phyloP scores from a whole-genome alignment of 1,284 basidiomycete species.

The Xerocomus cyaneibrunnescens region DNA sequence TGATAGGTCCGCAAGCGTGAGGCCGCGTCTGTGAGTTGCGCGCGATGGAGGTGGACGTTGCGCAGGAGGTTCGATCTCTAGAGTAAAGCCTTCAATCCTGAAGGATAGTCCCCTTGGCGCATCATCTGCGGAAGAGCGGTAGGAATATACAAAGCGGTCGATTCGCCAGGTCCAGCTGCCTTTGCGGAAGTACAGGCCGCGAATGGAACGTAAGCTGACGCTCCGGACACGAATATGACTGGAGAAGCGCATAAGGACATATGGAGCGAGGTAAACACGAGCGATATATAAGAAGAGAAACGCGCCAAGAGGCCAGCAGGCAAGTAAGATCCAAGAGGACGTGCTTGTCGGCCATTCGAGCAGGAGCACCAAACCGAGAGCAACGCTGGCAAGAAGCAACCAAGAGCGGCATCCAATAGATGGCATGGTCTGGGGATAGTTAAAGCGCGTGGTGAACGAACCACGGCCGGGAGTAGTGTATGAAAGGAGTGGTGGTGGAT shows the following conservation, averaged over 20 bases:
- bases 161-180: conserved; percentile 54
- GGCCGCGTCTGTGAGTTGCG: conserved; percentile 41
- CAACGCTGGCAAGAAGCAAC: conserved; percentile 18
- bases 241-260: conserved; percentile 55
- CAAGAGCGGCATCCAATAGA: conserved; percentile 1
- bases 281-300: conserved; percentile 57
- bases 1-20: conserved; percentile 51
- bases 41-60: conserved; percentile 15
- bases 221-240: conserved; percentile 64
- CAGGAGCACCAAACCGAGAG: conserved; percentile 12
- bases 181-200: conserved; percentile 65
- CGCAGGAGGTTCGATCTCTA: conserved; percentile 48
- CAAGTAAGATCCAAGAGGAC: conserved; percentile 32
- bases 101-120: conserved; percentile 53
- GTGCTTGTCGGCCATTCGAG: conserved; percentile 27
- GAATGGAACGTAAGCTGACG: conserved; percentile 71
- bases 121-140: conserved; percentile 45
- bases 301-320: conserved; percentile 36
- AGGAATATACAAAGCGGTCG: conserved; percentile 66
- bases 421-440: conserved; percentile 9
- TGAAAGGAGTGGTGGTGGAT: conserved; percentile 1
- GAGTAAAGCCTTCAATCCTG: conserved; percentile 56
- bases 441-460: conserved; percentile 2
- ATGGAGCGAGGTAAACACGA: conserved; percentile 64
- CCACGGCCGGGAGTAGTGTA: neutral